Evolutionary conservation across 805 yeast genomes (phyloP), one percentile per base, ranked within the genome.

Genomic region (Kazachstania martiniae): DNA sequence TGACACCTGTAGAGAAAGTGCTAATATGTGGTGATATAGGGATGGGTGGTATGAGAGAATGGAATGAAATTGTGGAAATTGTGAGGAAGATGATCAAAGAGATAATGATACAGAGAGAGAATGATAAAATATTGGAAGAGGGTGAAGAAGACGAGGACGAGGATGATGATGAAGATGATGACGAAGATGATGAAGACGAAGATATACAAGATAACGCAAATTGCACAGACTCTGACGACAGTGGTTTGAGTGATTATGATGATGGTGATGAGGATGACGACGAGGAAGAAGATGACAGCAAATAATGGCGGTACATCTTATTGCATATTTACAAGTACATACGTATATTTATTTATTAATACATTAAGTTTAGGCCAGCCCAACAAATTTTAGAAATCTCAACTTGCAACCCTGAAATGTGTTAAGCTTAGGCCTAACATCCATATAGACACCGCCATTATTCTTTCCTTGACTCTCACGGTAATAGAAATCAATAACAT

Each of bases 1-100:
- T 91, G 51, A 80, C 78, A 53, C 98, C 98, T 0, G 85, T 86
- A 16, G 98, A 89, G 56, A 89, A 89, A 57, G 94, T 89, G 5
- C 75, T 81, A 50, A 72, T 84, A 26, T 85, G 87, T 61, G 97
- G 98, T 39, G 97, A 89, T 47, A 86, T 91, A 35, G 97, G 97
- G n/a, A 81, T 91, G 85, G 97, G 98, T 30, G 97, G 98, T 34
- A 91, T 91, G 97, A 80, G 87, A 78, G 97, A 91, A 47, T 85
- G 93, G 74, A 81, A 84, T 53, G 96, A 87, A 54, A 79, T 91
- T 46, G 95, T 86, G 13, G 93, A 86, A 51, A 79, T 91, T 46
- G 95, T 86, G 13, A 93, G 86, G 51, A 74, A 76, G 46, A 68
- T 84, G 30, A 93, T 82, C 14, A 65, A 76, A 58, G 79, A 77